Conservation (phyloP, 257 asterid genomes). For the Przewalskia tangutica region DNA sequence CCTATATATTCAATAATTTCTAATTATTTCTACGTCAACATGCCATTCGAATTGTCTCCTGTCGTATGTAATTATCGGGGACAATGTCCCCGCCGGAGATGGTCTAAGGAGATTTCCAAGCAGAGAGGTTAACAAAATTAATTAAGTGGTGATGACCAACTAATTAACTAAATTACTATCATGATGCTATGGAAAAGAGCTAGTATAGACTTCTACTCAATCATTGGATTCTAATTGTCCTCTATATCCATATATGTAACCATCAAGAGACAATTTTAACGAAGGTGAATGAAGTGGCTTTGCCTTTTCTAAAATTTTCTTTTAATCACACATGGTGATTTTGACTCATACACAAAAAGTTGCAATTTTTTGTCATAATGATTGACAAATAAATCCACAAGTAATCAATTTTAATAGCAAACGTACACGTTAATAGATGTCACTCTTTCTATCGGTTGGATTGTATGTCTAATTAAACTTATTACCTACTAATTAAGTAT, state of each 20-base stretch:
- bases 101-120: background rate
- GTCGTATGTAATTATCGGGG: too few relatives aligned
- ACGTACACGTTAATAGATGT: background rate
- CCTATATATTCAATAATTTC: too few relatives aligned
- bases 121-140: background rate
- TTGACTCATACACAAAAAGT: background rate
- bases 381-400: background rate
- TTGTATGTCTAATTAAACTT: background rate
- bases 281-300: background rate
- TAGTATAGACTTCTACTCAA: background rate
- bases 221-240: constrained; percentile 5
- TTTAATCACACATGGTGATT: background rate
- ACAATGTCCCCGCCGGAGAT: too few relatives aligned
- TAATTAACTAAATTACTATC: background rate
- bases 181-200: background rate
- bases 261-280: background rate
- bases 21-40: too few relatives aligned
- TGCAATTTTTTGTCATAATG: background rate
- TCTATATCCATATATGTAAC: background rate
- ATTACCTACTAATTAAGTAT: background rate
- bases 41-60: too few relatives aligned
- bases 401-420: background rate
- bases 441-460: background rate
- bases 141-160: background rate
- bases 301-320: background rate